Conservation (phyloP, 495 filamentous ascomycete genomes). For the Penicillium nucicola region DNA sequence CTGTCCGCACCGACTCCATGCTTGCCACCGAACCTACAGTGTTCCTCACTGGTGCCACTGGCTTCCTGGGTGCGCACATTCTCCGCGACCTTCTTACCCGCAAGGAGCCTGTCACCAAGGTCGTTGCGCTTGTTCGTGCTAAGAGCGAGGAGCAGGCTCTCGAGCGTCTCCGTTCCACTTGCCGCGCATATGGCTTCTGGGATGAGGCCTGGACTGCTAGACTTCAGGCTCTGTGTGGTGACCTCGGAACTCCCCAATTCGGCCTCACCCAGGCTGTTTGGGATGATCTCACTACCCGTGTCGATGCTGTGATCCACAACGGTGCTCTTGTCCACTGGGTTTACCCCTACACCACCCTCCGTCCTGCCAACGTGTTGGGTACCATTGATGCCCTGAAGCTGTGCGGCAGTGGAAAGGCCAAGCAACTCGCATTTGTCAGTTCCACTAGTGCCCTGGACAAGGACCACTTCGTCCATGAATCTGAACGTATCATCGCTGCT, state of each 20-base stretch:
- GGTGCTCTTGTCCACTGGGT: slow-evolving; percentile 90
- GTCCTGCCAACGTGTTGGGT: slow-evolving; percentile 73
- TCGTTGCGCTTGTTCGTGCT: slow-evolving; percentile 79
- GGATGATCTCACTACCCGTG: slow-evolving; percentile 59
- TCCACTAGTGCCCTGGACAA: slow-evolving; percentile 84
- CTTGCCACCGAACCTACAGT: slow-evolving; percentile 50
- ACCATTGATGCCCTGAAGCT: slow-evolving; percentile 76
- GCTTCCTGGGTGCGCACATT: slow-evolving; percentile 84
- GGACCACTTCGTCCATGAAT: slow-evolving; percentile 72
- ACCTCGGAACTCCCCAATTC: slow-evolving; percentile 67
- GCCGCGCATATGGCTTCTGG: slow-evolving; percentile 75
- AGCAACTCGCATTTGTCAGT: slow-evolving; percentile 78
- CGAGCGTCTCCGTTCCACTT: slow-evolving; percentile 43
- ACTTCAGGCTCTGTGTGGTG: slow-evolving; percentile 66
- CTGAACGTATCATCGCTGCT: slow-evolving; percentile 52
- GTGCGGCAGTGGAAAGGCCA: slow-evolving; percentile 73
- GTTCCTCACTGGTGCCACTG: slow-evolving; percentile 88
- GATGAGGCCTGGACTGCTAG: slow-evolving; percentile 61
- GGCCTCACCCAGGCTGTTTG: slow-evolving; percentile 63
- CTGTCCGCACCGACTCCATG: slow-evolving; percentile 23
- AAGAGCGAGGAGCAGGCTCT: slow-evolving; percentile 50
- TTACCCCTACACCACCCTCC: slow-evolving; percentile 71
- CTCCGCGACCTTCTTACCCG: slow-evolving; percentile 69
- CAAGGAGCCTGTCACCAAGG: slow-evolving; percentile 51
- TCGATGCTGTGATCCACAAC: slow-evolving; percentile 86